Evolutionary conservation across 2,329 filamentous ascomycete genomes (phyloP).

Genomic region (Colletotrichum agaves): DNA sequence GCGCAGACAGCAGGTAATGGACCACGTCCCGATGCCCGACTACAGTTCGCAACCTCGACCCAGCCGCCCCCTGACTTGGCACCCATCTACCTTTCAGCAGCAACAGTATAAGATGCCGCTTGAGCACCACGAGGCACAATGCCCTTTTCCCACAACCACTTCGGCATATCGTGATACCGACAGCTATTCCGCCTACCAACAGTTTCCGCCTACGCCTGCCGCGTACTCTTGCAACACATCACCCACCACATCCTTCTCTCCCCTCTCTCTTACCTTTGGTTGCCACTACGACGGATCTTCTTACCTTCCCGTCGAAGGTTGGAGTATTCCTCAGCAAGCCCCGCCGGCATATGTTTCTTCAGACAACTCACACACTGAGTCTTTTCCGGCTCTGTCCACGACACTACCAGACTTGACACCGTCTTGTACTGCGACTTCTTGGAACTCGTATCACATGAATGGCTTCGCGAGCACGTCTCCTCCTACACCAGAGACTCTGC

Average conservation of each 20-base stretch:
- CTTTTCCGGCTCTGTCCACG: conserved; percentile 44
- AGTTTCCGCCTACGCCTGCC: conserved; percentile 63
- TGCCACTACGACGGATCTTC: conserved; percentile 48
- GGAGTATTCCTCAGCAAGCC: conserved; percentile 48
- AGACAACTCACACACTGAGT: conserved; percentile 44
- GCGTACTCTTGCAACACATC: conserved; percentile 69
- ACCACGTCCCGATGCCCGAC: conserved; percentile 54
- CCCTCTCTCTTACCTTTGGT: conserved; percentile 60
- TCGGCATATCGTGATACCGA: conserved; percentile 55
- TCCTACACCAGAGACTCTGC: conserved; percentile 69
- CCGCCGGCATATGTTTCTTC: conserved; percentile 44
- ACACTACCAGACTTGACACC: conserved; percentile 36
- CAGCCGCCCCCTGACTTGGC: conserved; percentile 78
- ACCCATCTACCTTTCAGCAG: conserved; percentile 66
- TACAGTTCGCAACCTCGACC: conserved; percentile 49
- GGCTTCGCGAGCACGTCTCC: conserved; percentile 62
- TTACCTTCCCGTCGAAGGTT: conserved; percentile 53
- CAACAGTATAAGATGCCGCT: conserved; percentile 48
- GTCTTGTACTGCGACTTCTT: conserved; percentile 44
- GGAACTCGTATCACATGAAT: conserved; percentile 58
- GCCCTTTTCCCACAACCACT: conserved; percentile 51
- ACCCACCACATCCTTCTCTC: conserved; percentile 65
- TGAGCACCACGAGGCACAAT: conserved; percentile 48
- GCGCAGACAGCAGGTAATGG: conserved; percentile 58
- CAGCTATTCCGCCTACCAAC: conserved; percentile 52